Conservation (phyloP, 331 rosid species). For the Rosa hybrid region DNA sequence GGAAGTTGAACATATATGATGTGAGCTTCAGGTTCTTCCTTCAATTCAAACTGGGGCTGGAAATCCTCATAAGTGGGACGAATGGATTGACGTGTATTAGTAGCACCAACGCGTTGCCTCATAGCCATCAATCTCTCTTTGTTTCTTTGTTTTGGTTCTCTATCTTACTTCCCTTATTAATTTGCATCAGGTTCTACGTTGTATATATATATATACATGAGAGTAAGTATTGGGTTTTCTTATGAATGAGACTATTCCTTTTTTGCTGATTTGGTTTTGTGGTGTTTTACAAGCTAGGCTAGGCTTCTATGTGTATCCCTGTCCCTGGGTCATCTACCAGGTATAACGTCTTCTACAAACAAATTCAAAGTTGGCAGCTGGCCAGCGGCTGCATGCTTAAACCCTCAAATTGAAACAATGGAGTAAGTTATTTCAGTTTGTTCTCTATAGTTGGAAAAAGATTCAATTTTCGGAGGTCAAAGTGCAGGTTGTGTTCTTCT, state of each 20-base stretch:
- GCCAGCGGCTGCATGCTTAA: no score
- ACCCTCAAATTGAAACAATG: no score
- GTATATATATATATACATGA: background rate
- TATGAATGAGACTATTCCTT: conserved; percentile 46
- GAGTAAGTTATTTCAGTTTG: no score
- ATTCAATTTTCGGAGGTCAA: no score
- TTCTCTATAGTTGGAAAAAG: no score
- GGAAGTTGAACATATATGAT: conserved; percentile 19
- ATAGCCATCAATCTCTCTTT: conserved; percentile 8
- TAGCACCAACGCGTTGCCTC: conserved; percentile 9
- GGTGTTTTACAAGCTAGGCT: background rate
- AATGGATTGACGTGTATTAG: background rate
- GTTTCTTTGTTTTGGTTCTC: background rate
- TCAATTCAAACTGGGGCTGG: conserved; percentile 22
- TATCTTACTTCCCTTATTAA: background rate
- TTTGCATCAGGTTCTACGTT: background rate
- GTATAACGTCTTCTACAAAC: conserved; percentile 41
- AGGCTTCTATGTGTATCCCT: conserved; percentile 15
- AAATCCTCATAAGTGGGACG: conserved; percentile 25
- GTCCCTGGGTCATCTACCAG: conserved; percentile 26
- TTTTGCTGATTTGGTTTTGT: conserved; percentile 38
- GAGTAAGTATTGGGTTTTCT: conserved; percentile 26
- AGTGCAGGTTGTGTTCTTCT: no score
- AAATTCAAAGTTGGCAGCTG: background rate
- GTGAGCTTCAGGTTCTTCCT: conserved; percentile 25